These are phyloP conservation scores for Porphyrellus cyaneotinctus DNA, from an alignment of 768 basidiomycete genomes.

Conservation along the genomic window DNA sequence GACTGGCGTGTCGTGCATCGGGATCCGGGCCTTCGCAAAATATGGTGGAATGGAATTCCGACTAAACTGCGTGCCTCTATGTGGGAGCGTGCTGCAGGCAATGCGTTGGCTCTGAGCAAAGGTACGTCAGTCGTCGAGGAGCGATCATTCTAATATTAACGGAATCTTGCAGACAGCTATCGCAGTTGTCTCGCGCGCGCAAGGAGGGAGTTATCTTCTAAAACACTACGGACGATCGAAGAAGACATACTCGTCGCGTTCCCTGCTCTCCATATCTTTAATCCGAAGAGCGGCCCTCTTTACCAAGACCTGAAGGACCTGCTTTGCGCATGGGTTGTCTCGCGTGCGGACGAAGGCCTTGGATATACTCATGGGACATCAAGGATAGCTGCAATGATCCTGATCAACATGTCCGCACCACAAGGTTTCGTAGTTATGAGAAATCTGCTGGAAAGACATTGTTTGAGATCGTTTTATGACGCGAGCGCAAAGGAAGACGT, in stretches of 20 bases:
- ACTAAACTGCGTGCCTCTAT: slow-evolving; percentile 71
- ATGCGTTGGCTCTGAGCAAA: slow-evolving; percentile 77
- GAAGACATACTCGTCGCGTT: slow-evolving; percentile 71
- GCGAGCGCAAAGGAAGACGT: slow-evolving; percentile 72
- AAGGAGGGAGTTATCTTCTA: slow-evolving; percentile 60
- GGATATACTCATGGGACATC: slow-evolving; percentile 68
- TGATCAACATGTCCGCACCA: slow-evolving; percentile 73
- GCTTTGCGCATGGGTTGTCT: slow-evolving; percentile 83
- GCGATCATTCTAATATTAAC: slow-evolving; percentile 4
- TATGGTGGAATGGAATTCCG: slow-evolving; percentile 92
- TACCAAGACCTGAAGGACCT: slow-evolving; percentile 81
- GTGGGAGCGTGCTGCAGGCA: slow-evolving; percentile 87
- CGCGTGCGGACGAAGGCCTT: slow-evolving; percentile 77
- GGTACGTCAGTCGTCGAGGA: slow-evolving; percentile 38
- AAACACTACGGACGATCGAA: slow-evolving; percentile 62
- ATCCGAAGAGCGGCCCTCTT: slow-evolving; percentile 69
- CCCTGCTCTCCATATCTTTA: slow-evolving; percentile 77
- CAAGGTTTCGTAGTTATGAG: slow-evolving; percentile 80
- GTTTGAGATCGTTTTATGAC: slow-evolving; percentile 80
- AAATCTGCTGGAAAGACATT: slow-evolving; percentile 82
- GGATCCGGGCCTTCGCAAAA: slow-evolving; percentile 56
- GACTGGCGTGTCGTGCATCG: slow-evolving; percentile 77
- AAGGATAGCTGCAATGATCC: slow-evolving; percentile 80
- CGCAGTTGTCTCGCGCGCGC: slow-evolving; percentile 70
- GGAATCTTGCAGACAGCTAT: slow-evolving; percentile 51